Conservation (phyloP, 257 asterid genomes). For the Vinca minor region DNA sequence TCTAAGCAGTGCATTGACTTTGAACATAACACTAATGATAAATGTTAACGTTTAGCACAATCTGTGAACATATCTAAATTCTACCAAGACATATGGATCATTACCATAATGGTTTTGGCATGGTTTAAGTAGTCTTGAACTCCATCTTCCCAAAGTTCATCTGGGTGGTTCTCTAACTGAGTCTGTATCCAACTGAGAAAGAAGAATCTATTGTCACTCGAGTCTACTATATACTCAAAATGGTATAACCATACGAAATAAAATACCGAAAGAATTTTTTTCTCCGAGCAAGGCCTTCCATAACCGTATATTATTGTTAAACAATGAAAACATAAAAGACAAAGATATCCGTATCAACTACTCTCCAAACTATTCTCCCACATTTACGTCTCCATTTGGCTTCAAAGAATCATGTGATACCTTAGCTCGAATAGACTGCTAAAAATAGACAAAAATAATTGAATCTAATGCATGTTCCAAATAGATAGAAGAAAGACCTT, state of each 20-base stretch:
- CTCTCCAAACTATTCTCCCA: background rate
- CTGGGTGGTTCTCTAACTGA: conserved; percentile 80
- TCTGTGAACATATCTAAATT: background rate
- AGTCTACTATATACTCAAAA: background rate
- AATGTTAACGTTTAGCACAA: no score
- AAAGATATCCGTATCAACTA: background rate
- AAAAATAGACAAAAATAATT: background rate
- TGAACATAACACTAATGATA: no score
- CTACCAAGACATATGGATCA: conserved; percentile 14
- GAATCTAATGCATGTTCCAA: background rate
- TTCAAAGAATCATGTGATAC: background rate
- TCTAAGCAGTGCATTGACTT: no score
- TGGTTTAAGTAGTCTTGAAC: conserved; percentile 78
- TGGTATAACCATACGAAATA: background rate
- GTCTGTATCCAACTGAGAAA: conserved; percentile 79
- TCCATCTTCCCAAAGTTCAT: conserved; percentile 99
- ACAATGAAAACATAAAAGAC: background rate
- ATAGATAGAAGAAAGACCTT: conserved; percentile 35
- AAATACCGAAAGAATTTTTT: background rate
- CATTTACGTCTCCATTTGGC: background rate
- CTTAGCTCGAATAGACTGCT: background rate
- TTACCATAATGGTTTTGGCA: conserved; percentile 71
- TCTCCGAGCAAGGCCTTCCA: background rate
- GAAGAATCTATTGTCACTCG: background rate
- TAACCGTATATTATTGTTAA: background rate